phyloP scores from a whole-genome alignment of 164 flowering plant species.

The Hamamelis virginiana region DNA sequence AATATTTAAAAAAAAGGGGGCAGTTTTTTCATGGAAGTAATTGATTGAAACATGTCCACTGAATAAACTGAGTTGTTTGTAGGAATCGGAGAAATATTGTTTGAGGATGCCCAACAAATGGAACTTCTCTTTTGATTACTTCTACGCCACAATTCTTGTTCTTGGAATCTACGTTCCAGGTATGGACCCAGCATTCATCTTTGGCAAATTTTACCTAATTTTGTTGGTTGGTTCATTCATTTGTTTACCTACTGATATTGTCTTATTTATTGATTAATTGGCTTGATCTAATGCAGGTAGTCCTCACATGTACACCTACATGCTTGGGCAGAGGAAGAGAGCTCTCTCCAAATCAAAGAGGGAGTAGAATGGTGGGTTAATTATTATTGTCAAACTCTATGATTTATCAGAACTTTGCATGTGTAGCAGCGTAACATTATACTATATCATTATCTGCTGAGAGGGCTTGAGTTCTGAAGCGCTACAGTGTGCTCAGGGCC shows the following conservation, averaged over 20 bases:
- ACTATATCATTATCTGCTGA: too few species aligned
- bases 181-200: conserved; percentile 16
- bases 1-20: too few species aligned
- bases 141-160: conserved; percentile 51
- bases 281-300: conserved; percentile 54
- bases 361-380: conserved; percentile 31
- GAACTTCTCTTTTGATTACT: conserved; percentile 91
- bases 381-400: not conserved
- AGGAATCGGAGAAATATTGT: conserved; percentile 70
- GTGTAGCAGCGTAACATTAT: not conserved
- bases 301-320: conserved; percentile 84
- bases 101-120: conserved; percentile 96
- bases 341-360: conserved; percentile 81
- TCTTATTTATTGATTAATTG: conserved; percentile 2
- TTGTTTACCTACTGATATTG: not conserved
- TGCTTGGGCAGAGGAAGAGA: conserved; percentile 90
- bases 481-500: too few species aligned
- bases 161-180: conserved; percentile 84
- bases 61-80: conserved; percentile 21
- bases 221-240: not conserved
- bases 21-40: not conserved
- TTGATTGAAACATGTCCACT: not conserved
- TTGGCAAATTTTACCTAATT: not conserved
- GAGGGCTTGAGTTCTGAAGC: too few species aligned
- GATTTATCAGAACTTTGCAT: conserved; percentile 1